Evolutionary conservation across 2,329 filamentous ascomycete species (phyloP).

Genomic region (Fusarium verticillioides): DNA sequence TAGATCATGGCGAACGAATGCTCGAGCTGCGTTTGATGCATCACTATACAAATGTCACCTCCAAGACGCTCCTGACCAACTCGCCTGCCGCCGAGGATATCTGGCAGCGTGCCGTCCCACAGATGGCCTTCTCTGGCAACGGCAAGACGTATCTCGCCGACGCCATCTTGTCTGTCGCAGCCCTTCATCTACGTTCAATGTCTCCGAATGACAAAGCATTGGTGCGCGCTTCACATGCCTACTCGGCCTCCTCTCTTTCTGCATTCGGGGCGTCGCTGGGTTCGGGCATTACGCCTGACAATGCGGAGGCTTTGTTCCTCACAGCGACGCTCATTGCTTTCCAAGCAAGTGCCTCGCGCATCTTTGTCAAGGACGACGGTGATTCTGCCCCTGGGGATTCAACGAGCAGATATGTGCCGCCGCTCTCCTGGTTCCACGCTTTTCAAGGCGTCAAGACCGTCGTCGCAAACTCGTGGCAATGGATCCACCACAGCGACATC

Average conservation of each 20-base stretch:
- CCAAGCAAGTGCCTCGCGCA: constrained; percentile 71
- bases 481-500: constrained; percentile 66
- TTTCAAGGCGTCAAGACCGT: constrained; percentile 75
- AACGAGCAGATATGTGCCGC: constrained; percentile 64
- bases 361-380: constrained; percentile 68
- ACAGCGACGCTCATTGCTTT: constrained; percentile 74
- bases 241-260: constrained; percentile 71
- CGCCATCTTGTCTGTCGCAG: constrained; percentile 71
- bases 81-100: constrained; percentile 64
- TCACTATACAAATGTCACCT: constrained; percentile 70
- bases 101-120: constrained; percentile 70
- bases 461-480: constrained; percentile 72
- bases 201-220: constrained; percentile 68
- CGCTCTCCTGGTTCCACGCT: constrained; percentile 73
- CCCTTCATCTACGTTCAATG: constrained; percentile 68
- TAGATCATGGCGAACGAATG: constrained; percentile 56
- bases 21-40: constrained; percentile 73
- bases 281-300: constrained; percentile 66
- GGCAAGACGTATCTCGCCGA: constrained; percentile 70
- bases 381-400: constrained; percentile 52
- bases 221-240: constrained; percentile 71
- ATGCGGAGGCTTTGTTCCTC: constrained; percentile 71
- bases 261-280: constrained; percentile 68
- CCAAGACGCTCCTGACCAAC: constrained; percentile 67
- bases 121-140: constrained; percentile 68